Conservation (phyloP, 805 yeast species). For the Wickerhamiella occidentalis region DNA sequence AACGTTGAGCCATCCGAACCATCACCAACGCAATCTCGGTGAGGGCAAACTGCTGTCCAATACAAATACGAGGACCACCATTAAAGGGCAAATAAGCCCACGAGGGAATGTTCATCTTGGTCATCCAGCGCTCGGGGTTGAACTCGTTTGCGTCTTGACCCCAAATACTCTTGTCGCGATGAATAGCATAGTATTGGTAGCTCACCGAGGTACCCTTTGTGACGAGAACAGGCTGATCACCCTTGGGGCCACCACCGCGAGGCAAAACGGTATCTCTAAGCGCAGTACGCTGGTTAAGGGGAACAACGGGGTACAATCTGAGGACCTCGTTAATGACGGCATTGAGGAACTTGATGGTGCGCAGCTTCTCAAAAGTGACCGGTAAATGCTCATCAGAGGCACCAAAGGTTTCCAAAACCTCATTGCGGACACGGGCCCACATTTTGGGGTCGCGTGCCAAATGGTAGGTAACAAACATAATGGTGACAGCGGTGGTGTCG, state of each 20-base stretch:
- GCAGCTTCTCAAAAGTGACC: slow-evolving; percentile 32
- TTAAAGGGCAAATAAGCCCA: slow-evolving; percentile 44
- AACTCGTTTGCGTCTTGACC: slow-evolving; percentile 33
- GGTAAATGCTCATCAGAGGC: slow-evolving; percentile 20
- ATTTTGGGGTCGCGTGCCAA: slow-evolving; percentile 32
- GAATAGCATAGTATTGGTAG: slow-evolving; percentile 32
- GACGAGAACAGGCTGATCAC: slow-evolving; percentile 28
- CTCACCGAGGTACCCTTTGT: slow-evolving; percentile 31
- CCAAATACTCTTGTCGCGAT: slow-evolving; percentile 29
- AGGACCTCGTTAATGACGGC: slow-evolving; percentile 35
- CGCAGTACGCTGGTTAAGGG: slow-evolving; percentile 34
- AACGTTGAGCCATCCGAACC: slow-evolving; percentile 13
- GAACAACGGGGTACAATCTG: slow-evolving; percentile 38
- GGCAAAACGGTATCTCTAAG: slow-evolving; percentile 35
- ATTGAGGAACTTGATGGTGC: slow-evolving; percentile 34
- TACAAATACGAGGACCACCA: slow-evolving; percentile 45
- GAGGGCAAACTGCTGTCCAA: slow-evolving; percentile 46
- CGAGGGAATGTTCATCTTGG: slow-evolving; percentile 26
- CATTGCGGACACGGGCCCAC: slow-evolving; percentile 28
- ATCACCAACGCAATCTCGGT: slow-evolving; percentile 31
- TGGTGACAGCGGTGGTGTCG: slow-evolving; percentile 37
- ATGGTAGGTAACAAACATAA: slow-evolving; percentile 32
- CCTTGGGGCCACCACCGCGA: slow-evolving; percentile 37
- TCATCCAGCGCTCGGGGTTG: slow-evolving; percentile 30
- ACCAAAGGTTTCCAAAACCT: slow-evolving; percentile 19